Evolutionary conservation across 306 rosid species (phyloP), one percentile per base, ranked within the genome.

Genomic region (Lathyrus sativus): DNA sequence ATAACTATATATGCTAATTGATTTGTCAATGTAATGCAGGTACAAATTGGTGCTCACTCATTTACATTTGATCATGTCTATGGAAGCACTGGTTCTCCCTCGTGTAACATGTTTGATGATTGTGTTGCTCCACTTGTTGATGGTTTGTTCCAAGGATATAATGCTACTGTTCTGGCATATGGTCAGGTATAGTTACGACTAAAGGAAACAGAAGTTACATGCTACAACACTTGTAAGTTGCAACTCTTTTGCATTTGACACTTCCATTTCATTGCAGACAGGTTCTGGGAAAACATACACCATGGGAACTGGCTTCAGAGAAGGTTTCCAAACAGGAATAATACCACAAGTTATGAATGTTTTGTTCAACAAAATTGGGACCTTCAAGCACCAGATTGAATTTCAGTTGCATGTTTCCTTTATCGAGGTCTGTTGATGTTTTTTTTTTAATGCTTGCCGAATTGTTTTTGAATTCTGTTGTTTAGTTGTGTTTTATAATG

Each of bases 201-300:
- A 51, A 38, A 42, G 54, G 38, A 55, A 39, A 57, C 11, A 1
- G 24, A 57, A 63, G 59, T 70, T 69, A 41, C 9, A 33, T 24
- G 70, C 44, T 33, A 12, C 58, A 74, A 66, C 38, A 33, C 50
- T 78, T 72, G 62, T 72, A 26, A 33, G 50, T 78, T 72, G 59
- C 73, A 26, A 33, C 13, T 59, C 45, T 51, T 46, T 67, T 67
- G 53, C 56, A 18, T 77, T 68, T 87, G 78, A 84, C 80, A 73
- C 57, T 59, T 81, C 64, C 67, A n/a, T 75, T 78, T 69, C 29
- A 54, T 67, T 85, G 86, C 96, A 95, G 99, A 95, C 99, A 26
- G 99, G 99, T 80, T 95, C 99, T 1, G 99, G 99, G 60, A 95
- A 95, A 87, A 95, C 99, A 0, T 95, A 95, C 71, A 95, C 99